Percentiles rank a stretch among this genome's conserved stretches.
Conservation (phyloP, 495 filamentous ascomycete genomes). For the Hypoxylon intermedium region DNA sequence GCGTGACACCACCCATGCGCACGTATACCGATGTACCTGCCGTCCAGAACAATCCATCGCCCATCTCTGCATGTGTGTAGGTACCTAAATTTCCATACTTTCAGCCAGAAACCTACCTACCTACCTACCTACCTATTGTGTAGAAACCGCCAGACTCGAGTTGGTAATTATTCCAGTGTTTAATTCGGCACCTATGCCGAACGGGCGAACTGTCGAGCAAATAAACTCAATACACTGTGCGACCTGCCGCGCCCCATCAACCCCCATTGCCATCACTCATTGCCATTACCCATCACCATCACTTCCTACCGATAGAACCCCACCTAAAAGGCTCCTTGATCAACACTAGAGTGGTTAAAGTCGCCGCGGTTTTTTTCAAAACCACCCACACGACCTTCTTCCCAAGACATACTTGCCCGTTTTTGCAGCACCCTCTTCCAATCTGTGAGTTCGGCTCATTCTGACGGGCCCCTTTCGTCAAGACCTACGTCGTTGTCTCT, state of each 20-base stretch:
- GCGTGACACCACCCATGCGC: slow-evolving; percentile 1
- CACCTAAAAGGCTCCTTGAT: slow-evolving; percentile 41
- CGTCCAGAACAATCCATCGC: slow-evolving; percentile 17
- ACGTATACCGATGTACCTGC: slow-evolving; percentile 18
- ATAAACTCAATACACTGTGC: slow-evolving; percentile 36
- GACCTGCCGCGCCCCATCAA: slow-evolving; percentile 27
- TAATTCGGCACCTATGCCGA: slow-evolving; percentile 33
- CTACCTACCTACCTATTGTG: slow-evolving; percentile 3
- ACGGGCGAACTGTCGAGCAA: slow-evolving; percentile 20
- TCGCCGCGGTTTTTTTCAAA: slow-evolving; percentile 39
- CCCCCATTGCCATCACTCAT: slow-evolving; percentile 20
- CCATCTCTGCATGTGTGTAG: neutral
- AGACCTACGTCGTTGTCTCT: slow-evolving; percentile 27
- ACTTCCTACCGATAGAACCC: slow-evolving; percentile 42
- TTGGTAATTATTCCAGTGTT: slow-evolving; percentile 10
- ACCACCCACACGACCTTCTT: slow-evolving; percentile 42
- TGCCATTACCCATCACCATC: slow-evolving; percentile 24
- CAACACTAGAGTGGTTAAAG: slow-evolving; percentile 46
- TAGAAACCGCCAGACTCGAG: slow-evolving; percentile 5
- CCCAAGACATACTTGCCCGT: slow-evolving; percentile 30
- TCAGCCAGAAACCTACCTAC: slow-evolving; percentile 3
- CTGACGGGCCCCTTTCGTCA: slow-evolving; percentile 8
- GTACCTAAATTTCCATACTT: slow-evolving; percentile 3
- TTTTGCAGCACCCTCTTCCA: slow-evolving; percentile 13
- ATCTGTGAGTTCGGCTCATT: slow-evolving; percentile 23